Evolutionary conservation across 1,284 basidiomycete genomes (phyloP), one percentile per base, ranked within the genome.

Genomic region (Cutaneotrichosporon sp.): DNA sequence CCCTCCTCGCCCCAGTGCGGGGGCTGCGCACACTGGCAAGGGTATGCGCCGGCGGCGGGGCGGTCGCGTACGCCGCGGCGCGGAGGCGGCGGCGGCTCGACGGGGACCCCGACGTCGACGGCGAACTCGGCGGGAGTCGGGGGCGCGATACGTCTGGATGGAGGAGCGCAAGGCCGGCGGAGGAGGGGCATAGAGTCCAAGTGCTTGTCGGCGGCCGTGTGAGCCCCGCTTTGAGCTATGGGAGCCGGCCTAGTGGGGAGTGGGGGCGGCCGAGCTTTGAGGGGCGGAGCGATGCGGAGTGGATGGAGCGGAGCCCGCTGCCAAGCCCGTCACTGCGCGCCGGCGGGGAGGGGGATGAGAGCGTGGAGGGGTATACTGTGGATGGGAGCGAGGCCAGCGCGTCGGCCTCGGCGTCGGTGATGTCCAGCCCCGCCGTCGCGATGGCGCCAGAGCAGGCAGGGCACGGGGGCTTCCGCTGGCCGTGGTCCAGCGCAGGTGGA

Each of bases 21-120:
- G 33, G 36, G 3, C 59, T 64, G 24, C 47, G 50, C 33, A 53
- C 59, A 5, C 50, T 64, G 18, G 63, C 59, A 5, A 51, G 63
- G 16, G 56, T 65, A 3, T 62, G 63, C 46, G 63, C 60, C 24
- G 63, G 59, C 53, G 50, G 34, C 29, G 31, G 50, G 22, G 50
- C 53, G 14, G 45, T 54, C 14, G 42, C 53, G 42, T 16, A 33
- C 16, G 45, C 45, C 10, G 55, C 42, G 20, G 45, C 49, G 38
- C 10, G 42, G 22, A 36, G 59, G 27, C 43, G 42, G 51, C 33
- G 58, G 25, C 38, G 55, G 10, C 27, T 59, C 10, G 45, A 47
- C 20, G 50, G 54, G 22, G 46, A 57, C 22, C 56, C 56, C 16
- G 46, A 27, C 47, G 46, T 49, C 33, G 56, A 46, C 24, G 31